These are phyloP conservation scores for Bondarzewia mesenterica DNA, from an alignment of 1,284 basidiomycete species.

Conservation along the genomic window DNA sequence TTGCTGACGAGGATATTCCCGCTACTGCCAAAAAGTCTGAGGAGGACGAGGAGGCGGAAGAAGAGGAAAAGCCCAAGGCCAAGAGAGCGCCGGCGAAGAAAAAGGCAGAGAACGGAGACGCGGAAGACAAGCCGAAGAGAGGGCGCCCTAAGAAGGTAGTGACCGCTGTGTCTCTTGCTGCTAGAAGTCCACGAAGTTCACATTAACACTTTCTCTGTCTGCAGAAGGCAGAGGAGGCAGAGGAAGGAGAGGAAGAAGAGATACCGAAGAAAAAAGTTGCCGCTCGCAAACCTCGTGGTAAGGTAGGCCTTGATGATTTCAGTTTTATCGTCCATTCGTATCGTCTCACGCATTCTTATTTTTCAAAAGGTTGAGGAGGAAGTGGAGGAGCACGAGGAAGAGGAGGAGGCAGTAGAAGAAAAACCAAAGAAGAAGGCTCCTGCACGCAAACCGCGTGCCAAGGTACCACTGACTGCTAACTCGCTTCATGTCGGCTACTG, in stretches of 20 bases:
- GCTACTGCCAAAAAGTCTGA: slow-evolving; percentile 54
- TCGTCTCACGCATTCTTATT: not conserved
- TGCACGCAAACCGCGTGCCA: slow-evolving; percentile 17
- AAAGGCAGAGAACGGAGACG: slow-evolving; percentile 22
- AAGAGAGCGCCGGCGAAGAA: slow-evolving; percentile 24
- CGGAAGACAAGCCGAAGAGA: slow-evolving; percentile 29
- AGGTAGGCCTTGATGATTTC: too few species aligned
- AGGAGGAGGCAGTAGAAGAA: slow-evolving; percentile 16
- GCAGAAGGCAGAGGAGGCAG: slow-evolving; percentile 20
- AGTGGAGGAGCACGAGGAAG: slow-evolving; percentile 17
- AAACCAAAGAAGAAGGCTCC: slow-evolving; percentile 32
- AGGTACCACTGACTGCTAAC: not conserved
- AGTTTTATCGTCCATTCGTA: not conserved
- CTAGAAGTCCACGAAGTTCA: too few species aligned
- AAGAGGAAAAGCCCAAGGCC: slow-evolving; percentile 25
- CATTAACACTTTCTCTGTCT: slow-evolving; percentile 5
- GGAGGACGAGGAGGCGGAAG: slow-evolving; percentile 36
- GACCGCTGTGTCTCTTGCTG: not conserved
- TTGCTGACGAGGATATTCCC: slow-evolving; percentile 75
- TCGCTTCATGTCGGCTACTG: not conserved
- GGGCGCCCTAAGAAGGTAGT: slow-evolving; percentile 27
- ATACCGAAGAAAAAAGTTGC: slow-evolving; percentile 19
- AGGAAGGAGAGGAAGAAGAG: slow-evolving; percentile 30
- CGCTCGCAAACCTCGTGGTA: slow-evolving; percentile 30
- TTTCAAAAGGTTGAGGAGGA: slow-evolving; percentile 29